Percentiles rank a stretch among this genome's conserved stretches.
phyloP scores from a whole-genome alignment of 2,329 filamentous ascomycete genomes.

The Ophiostoma ips region DNA sequence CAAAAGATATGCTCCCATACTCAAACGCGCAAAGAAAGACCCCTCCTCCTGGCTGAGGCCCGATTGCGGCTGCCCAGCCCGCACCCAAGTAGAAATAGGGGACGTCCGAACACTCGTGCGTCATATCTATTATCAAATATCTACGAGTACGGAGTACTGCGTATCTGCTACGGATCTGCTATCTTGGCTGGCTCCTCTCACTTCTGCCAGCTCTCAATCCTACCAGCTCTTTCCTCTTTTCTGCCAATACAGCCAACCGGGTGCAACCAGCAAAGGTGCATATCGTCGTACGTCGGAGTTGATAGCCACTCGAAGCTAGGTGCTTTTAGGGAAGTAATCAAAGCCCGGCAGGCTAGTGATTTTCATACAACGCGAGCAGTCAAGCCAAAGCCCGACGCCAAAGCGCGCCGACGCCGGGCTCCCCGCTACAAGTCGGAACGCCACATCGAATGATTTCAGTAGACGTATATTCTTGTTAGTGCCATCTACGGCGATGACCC shows the following conservation, averaged over 20 bases:
- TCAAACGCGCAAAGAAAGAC: background rate
- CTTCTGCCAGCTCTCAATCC: too few relatives aligned
- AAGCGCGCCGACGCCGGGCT: background rate
- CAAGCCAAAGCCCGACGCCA: background rate
- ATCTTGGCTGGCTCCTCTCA: background rate
- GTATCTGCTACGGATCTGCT: background rate
- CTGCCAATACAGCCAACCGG: too few relatives aligned
- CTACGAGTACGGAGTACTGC: background rate
- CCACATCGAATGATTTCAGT: too few relatives aligned
- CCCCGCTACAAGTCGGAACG: too few relatives aligned
- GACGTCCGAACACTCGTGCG: background rate
- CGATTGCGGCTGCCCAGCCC: background rate
- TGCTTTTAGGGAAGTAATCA: conserved; percentile 2
- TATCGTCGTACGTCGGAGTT: too few relatives aligned
- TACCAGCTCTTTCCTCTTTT: too few relatives aligned
- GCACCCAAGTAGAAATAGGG: background rate
- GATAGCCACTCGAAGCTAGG: background rate
- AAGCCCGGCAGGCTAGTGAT: background rate
- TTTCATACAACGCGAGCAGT: background rate
- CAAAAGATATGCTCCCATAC: background rate
- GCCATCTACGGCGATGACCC: too few relatives aligned
- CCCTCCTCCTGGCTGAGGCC: too few relatives aligned
- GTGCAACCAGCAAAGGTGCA: too few relatives aligned
- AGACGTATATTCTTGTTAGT: too few relatives aligned
- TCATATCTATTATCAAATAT: conserved; percentile 1